phyloP scores from a whole-genome alignment of 2,329 filamentous ascomycete species.

The Phialemoniopsis sp. region DNA sequence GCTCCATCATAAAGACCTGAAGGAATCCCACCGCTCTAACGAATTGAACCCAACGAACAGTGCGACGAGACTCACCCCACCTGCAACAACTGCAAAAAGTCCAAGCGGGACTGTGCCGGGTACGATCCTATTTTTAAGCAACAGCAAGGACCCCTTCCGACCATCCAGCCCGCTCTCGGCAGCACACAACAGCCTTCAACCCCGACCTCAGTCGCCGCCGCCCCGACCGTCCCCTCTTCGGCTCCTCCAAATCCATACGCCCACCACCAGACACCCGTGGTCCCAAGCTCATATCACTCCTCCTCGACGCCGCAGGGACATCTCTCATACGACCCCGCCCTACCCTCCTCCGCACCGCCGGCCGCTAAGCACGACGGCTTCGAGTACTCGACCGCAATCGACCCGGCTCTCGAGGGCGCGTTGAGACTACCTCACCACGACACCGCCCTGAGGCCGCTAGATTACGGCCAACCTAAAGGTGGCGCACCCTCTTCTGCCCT shows the following conservation, averaged over 20 bases:
- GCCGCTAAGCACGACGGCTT: constrained; percentile 22
- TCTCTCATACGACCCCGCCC: constrained; percentile 22
- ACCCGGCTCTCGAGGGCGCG: constrained; percentile 18
- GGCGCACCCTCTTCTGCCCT: constrained; percentile 30
- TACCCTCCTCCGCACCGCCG: constrained; percentile 23
- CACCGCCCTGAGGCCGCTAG: constrained; percentile 20
- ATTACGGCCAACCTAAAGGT: constrained; percentile 46
- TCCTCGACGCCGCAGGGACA: constrained; percentile 20
- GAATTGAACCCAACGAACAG: constrained; percentile 37
- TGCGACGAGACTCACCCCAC: constrained; percentile 94
- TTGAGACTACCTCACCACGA: not conserved
- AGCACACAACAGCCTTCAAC: constrained; percentile 18
- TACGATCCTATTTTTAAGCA: constrained; percentile 87
- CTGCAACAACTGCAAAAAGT: constrained; percentile 87
- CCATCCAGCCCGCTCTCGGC: constrained; percentile 21
- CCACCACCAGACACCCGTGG: constrained; percentile 34
- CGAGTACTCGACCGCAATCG: constrained; percentile 29
- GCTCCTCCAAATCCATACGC: constrained; percentile 32
- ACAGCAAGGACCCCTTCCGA: constrained; percentile 44
- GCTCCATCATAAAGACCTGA: too few species aligned
- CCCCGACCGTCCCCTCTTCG: constrained; percentile 27
- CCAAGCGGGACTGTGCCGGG: constrained; percentile 79
- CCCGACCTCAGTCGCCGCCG: constrained; percentile 19
- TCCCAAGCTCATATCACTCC: constrained; percentile 34
- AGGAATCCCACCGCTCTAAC: too few species aligned